Evolutionary conservation across 371 early-diverging fungal genomes (phyloP), one percentile per base, ranked within the genome.

Genomic region (Sporodiniella umbellata): DNA sequence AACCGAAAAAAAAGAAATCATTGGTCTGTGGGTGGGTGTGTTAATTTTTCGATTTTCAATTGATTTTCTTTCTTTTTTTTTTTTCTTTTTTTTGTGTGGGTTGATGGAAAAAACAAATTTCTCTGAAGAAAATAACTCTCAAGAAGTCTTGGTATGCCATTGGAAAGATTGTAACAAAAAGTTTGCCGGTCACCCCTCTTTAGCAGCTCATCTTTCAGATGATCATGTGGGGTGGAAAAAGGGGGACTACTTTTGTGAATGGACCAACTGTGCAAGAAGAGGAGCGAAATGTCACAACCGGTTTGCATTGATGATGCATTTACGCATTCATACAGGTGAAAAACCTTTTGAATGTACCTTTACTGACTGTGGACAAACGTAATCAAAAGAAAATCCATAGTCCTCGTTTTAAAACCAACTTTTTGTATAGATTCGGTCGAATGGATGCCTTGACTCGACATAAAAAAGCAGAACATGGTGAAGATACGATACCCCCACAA

Each of bases 171-270:
- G 83, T 48, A 54, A 53, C 17, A 60, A 56, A 31, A 46, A 60
- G 3, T 72, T 79, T 55, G 50, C 67, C 0, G 60, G 70, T 8
- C 61, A 80, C 15, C 48, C 68, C 5, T 56, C 72, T 0, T 54
- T 84, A 25, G 80, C 78, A 7, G 45, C 66, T 15, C 84, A 84
- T 61, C 57, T 84, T 6, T 81, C 84, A 15, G 76, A 79, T 62
- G 84, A 80, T 45, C 86, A 86, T 52, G 75, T 86, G 17, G 86
- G 86, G 11, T 79, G 80, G 77, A 86, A 84, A 45, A 75, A 76
- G 45, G 73, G 78, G 3, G 71, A 72, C 12, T 86, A 86, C 47
- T 70, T 62, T 40, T 86, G 86, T 45, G 78, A 82, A 42, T 86
- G 86, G 86, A 58, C 35, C 18, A 75, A 75, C 21, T 86, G 86